phyloP scores from a whole-genome alignment of 176 grass and related monocot species.

The Poa annua region DNA sequence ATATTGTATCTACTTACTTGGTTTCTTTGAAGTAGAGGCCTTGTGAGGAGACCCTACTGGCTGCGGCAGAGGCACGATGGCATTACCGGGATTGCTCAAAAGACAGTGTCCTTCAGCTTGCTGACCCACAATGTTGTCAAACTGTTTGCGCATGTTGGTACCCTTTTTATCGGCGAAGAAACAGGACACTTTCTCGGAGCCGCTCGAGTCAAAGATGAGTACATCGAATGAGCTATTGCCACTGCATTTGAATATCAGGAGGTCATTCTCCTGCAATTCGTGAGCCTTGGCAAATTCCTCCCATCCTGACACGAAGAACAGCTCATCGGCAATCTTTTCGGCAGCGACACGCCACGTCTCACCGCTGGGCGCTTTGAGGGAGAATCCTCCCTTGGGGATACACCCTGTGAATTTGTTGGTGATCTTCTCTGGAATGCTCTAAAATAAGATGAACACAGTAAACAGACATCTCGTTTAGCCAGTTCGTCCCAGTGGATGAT shows the following conservation, averaged over 20 bases:
- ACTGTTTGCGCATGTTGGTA: neutral
- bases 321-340: constrained; percentile 34
- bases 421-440: constrained; percentile 50
- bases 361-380: constrained; percentile 43
- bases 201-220: constrained; percentile 48
- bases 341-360: constrained; percentile 39
- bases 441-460: neutral
- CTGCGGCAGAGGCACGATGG: neutral
- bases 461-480: neutral
- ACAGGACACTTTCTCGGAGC: constrained; percentile 44
- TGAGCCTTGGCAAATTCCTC: constrained; percentile 56
- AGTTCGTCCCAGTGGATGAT: neutral
- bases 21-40: constrained; percentile 22
- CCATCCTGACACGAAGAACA: constrained; percentile 47
- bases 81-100: neutral
- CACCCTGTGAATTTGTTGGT: constrained; percentile 26
- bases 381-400: constrained; percentile 1
- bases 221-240: constrained; percentile 57
- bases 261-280: constrained; percentile 46
- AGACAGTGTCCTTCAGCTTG: constrained; percentile 12
- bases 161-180: constrained; percentile 32
- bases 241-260: constrained; percentile 48
- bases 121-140: neutral
- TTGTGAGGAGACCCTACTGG: neutral
- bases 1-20: neutral